Evolutionary conservation across 257 asterid genomes (phyloP).

Genomic region (Coffea eugenioides): DNA sequence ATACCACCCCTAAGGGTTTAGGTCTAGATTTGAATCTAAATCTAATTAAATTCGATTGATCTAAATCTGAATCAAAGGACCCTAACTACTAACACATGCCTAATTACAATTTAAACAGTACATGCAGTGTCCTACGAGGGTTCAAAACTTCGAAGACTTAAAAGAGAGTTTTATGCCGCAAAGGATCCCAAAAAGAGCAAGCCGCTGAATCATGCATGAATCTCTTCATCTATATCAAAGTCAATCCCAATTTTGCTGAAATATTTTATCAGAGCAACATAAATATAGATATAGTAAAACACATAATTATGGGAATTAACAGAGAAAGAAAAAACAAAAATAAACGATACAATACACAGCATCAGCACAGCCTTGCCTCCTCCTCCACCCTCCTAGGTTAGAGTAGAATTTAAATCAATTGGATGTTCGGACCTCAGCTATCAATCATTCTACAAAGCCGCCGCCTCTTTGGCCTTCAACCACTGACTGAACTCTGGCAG

Average conservation of each 20-base stretch:
- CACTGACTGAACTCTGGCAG: slow-evolving; percentile 27
- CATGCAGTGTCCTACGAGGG: too few species aligned
- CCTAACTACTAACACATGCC: too few species aligned
- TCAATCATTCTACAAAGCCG: slow-evolving; percentile 25
- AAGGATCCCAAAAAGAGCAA: background rate
- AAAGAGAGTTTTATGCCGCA: background rate
- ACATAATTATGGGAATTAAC: slow-evolving; percentile 10
- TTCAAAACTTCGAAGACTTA: background rate
- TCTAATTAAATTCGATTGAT: too few species aligned
- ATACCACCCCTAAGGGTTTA: too few species aligned
- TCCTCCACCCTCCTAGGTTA: slow-evolving; percentile 32
- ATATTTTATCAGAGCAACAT: slow-evolving; percentile 7
- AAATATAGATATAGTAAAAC: slow-evolving; percentile 3
- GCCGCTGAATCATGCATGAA: background rate
- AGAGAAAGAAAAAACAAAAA: slow-evolving; percentile 11
- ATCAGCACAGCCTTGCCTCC: slow-evolving; percentile 27
- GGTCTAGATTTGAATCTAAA: too few species aligned
- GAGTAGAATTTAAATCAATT: slow-evolving; percentile 37
- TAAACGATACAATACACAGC: slow-evolving; percentile 43
- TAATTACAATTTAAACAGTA: too few species aligned
- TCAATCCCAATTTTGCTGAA: background rate
- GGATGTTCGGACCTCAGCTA: slow-evolving; percentile 24
- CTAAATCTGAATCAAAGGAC: too few species aligned
- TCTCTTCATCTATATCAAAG: slow-evolving; percentile 6
- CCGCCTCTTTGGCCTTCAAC: slow-evolving; percentile 31